Conservation (phyloP, 2,329 filamentous ascomycete species). For the Colletotrichum acutatum region DNA sequence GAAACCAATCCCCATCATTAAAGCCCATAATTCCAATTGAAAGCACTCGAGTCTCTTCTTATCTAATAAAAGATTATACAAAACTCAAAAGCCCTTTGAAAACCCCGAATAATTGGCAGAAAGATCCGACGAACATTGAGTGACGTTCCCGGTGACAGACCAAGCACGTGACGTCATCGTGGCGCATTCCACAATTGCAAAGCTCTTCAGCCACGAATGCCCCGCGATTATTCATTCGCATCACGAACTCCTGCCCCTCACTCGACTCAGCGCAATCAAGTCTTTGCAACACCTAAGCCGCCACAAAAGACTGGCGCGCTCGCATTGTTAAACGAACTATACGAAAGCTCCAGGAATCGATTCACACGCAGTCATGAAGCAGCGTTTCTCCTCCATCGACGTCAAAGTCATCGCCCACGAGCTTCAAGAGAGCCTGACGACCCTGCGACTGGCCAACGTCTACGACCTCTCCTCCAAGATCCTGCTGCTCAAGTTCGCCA, state of each 20-base stretch:
- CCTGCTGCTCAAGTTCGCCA: conserved; percentile 93
- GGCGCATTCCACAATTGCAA: neutral
- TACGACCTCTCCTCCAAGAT: conserved; percentile 97
- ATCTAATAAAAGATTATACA: too few species aligned
- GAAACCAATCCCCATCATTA: neutral
- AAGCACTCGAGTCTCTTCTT: neutral
- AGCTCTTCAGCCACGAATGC: conserved; percentile 34
- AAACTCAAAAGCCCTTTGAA: too few species aligned
- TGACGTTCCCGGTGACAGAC: neutral
- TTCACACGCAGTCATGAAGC: conserved; percentile 75
- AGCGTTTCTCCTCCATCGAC: conserved; percentile 82
- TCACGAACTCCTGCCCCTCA: conserved; percentile 33
- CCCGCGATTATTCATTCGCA: conserved; percentile 32
- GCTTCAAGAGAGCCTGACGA: conserved; percentile 80
- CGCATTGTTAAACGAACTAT: neutral
- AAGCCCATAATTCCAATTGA: neutral
- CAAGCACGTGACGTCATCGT: conserved; percentile 34
- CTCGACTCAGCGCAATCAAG: neutral
- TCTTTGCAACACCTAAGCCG: conserved; percentile 6
- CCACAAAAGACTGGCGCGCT: conserved; percentile 3
- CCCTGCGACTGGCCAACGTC: conserved; percentile 88
- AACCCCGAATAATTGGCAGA: neutral
- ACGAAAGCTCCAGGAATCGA: neutral
- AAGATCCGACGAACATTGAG: neutral
- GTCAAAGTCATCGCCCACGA: conserved; percentile 94